Conservation (phyloP, 805 yeast genomes). For the Metschnikowia cerradonensis region DNA sequence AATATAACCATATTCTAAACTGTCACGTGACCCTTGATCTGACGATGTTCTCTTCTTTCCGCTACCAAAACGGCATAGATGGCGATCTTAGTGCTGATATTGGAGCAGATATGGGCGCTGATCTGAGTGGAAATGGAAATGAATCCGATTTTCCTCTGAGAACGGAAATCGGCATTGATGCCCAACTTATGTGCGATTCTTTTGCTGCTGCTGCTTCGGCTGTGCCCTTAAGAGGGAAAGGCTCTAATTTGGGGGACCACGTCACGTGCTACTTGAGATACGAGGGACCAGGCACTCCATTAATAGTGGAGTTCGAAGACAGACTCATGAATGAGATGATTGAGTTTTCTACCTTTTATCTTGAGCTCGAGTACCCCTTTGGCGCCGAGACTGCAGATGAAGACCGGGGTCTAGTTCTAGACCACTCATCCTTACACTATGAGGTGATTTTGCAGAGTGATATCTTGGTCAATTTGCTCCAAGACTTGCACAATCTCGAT, state of each 20-base stretch:
- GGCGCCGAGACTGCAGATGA: slow-evolving; percentile 5
- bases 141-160: not conserved
- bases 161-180: slow-evolving; percentile 33
- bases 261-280: slow-evolving; percentile 35
- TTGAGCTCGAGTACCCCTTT: slow-evolving; percentile 27
- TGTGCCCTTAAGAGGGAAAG: slow-evolving; percentile 5
- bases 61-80: slow-evolving; percentile 10
- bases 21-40: slow-evolving; percentile 35
- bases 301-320: slow-evolving; percentile 41
- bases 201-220: slow-evolving; percentile 30
- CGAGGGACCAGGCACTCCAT: slow-evolving; percentile 37
- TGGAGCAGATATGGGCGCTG: no score
- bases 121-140: no score
- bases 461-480: slow-evolving; percentile 32
- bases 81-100: not conserved
- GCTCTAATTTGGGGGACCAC: slow-evolving; percentile 13
- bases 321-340: slow-evolving; percentile 36
- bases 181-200: slow-evolving; percentile 32
- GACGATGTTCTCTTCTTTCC: slow-evolving; percentile 31
- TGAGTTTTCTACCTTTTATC: slow-evolving; percentile 37
- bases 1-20: slow-evolving; percentile 34
- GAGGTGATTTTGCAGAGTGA: slow-evolving; percentile 40
- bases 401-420: slow-evolving; percentile 17
- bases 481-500: slow-evolving; percentile 34
- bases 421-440: slow-evolving; percentile 28